Evolutionary conservation across 306 rosid species (phyloP).

Genomic region (Gleditsia sinensis): DNA sequence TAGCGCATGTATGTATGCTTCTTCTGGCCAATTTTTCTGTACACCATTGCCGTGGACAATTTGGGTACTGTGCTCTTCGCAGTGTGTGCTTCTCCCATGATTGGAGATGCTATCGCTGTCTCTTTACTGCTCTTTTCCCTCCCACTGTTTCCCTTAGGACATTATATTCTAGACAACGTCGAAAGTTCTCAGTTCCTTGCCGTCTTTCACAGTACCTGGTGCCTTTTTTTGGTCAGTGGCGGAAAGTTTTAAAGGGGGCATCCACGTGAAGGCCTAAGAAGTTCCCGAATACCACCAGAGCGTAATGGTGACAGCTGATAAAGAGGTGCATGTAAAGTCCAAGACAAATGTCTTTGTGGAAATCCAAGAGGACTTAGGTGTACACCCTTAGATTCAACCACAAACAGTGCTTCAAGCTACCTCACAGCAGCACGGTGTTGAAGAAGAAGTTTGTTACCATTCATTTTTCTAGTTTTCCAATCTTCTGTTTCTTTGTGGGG

Average conservation of each 20-base stretch:
- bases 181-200: not conserved
- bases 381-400: not conserved
- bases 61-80: not conserved
- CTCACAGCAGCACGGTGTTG: too few relatives aligned
- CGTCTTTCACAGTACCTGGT: not conserved
- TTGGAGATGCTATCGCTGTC: not conserved
- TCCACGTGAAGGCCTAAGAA: conserved; percentile 31
- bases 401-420: not conserved
- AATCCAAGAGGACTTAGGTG: not conserved
- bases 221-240: not conserved
- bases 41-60: not conserved
- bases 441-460: too few relatives aligned
- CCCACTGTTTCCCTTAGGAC: not conserved
- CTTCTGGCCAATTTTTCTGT: not conserved
- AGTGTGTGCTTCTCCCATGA: too few relatives aligned
- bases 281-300: conserved; percentile 5
- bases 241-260: conserved; percentile 17
- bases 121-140: not conserved
- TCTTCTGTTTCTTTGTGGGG: too few relatives aligned
- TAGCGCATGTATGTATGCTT: too few relatives aligned
- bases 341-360: conserved; percentile 35
- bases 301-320: conserved; percentile 17
- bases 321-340: conserved; percentile 27
- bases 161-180: not conserved
- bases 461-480: too few relatives aligned